Base-by-base conservation (phyloP, 306 rosid genomes). In the Cicer pinnatifidum region DNA sequence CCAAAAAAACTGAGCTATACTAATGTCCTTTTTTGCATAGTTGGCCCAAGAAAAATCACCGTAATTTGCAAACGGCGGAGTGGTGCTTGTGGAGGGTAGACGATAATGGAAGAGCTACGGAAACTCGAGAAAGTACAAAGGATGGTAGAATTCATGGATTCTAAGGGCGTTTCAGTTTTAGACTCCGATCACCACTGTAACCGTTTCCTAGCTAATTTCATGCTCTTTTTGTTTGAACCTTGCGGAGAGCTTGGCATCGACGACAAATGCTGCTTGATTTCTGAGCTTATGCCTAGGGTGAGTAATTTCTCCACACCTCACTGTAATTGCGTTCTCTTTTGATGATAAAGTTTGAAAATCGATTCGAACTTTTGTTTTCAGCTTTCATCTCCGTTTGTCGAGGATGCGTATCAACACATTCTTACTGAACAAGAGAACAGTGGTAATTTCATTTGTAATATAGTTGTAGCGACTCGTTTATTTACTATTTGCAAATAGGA, bases 331-430 rank as follows among this genome's bases (percentile, higher is more conserved):
- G 0, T 69, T 0, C 13, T 13, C 16, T 33, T 75, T 13, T 60
- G 35, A 15, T 72, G 11, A 19, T 20, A 39, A 11, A n/a, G 48
- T 7, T 16, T 66, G 20, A 13, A 1, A 13, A 53, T 67, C 38
- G 60, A 13, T 58, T 67, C 15, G 44, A 38, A 13, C 1, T 50
- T 75, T 7, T 37, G 11, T 50, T 84, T 63, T 11, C 79, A 89
- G 97, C 84, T 89, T 61, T 85, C 94, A 28, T 77, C 83, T 73
- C 73, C 85, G 50, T 78, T 93, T 83, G 96, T 86, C 41, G 85
- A 86, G 64, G 86, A 93, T 60, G 89, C 85, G 17, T 82, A 16
- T 45, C 71, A 63, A 59, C 78, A 71, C 81, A 72, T 84, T 78
- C 71, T 28, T 54, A 41, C 51, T 11, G 44, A 80, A 68, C 63